Evolutionary conservation across 352 stramenopile genomes (phyloP), one percentile per base, ranked within the genome.

Genomic region (Phytophthora colocasiae): DNA sequence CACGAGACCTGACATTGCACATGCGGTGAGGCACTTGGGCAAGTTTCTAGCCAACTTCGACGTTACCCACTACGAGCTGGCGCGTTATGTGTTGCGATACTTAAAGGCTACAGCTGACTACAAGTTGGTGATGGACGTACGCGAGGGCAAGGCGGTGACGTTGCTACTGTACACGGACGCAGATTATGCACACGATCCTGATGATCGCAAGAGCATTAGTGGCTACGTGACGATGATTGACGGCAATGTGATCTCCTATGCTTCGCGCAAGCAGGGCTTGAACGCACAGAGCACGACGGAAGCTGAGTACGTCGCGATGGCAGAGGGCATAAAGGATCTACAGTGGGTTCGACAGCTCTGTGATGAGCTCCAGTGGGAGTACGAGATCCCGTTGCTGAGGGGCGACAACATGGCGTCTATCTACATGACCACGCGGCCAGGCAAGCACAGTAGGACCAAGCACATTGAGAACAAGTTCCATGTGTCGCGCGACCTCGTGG

Each of bases 231-330:
- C 63, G 3, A 22, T 63, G 9, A 26, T 77, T 1, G 48, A 77
- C 22, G 60, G 57, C 1, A 69, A 64, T 14, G 58, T 54, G 0
- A 61, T 80, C 12, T 29, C 24, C 0, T 73, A 77, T n/a, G 59
- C 27, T 0, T 77, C 72, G 0, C 40, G 52, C 3, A 77, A 80
- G 27, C 61, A 80, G 47, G 59, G 39, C 3, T 54, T 80, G 15
- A 72, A 68, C 15, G 58, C 73, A 0, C 49, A 57, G 7, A 74
- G 65, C 32, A 81, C 69, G 0, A 66, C 54, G 6, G 63, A 81
- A 31, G 59, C 64, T 0, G 73, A 71, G 47, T 78, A 76, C 9
- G 36, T 72, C 17, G 64, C 69, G 0, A 73, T 78, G 60, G 26
- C 49, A 6, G 64, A 77, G 46, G 51, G 60, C 0, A 46, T 40